Evolutionary conservation across 2,329 filamentous ascomycete species (phyloP).

Genomic region (Chaetomiaceae sp.): DNA sequence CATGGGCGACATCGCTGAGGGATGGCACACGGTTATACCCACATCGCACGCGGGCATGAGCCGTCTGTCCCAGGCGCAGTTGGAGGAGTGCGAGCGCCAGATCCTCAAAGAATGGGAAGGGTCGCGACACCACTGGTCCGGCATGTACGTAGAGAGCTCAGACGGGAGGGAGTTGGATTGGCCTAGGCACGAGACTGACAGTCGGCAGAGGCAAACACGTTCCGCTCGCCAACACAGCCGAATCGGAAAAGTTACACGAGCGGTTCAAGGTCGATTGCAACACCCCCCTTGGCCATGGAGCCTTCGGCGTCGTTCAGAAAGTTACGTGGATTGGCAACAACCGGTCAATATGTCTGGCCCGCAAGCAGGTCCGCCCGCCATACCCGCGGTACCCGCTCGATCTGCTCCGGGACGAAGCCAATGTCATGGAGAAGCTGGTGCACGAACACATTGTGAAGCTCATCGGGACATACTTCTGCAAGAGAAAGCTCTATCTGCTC

Average conservation of each 20-base stretch:
- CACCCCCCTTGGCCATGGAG: constrained; percentile 37
- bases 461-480: constrained; percentile 43
- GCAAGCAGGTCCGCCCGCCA: constrained; percentile 39
- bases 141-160: constrained; percentile 21
- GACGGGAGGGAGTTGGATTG: too few species aligned
- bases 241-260: constrained; percentile 30
- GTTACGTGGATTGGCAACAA: constrained; percentile 34
- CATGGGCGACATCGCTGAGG: constrained; percentile 27
- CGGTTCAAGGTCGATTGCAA: constrained; percentile 30
- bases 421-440: constrained; percentile 44
- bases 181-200: neutral
- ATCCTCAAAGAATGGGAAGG: constrained; percentile 28
- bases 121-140: constrained; percentile 28
- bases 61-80: constrained; percentile 24
- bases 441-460: constrained; percentile 47
- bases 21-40: constrained; percentile 29
- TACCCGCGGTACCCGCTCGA: constrained; percentile 37
- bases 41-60: constrained; percentile 26
- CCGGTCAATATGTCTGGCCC: constrained; percentile 40
- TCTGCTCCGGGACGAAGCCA: constrained; percentile 41
- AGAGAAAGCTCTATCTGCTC: constrained; percentile 40
- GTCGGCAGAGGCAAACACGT: constrained; percentile 30
- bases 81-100: constrained; percentile 28
- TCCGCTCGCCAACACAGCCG: constrained; percentile 24
- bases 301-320: constrained; percentile 43